Percentiles rank a stretch among this genome's conserved stretches.
Conservation (phyloP, 139 green algal species). For the Ostreobium quekettii region DNA sequence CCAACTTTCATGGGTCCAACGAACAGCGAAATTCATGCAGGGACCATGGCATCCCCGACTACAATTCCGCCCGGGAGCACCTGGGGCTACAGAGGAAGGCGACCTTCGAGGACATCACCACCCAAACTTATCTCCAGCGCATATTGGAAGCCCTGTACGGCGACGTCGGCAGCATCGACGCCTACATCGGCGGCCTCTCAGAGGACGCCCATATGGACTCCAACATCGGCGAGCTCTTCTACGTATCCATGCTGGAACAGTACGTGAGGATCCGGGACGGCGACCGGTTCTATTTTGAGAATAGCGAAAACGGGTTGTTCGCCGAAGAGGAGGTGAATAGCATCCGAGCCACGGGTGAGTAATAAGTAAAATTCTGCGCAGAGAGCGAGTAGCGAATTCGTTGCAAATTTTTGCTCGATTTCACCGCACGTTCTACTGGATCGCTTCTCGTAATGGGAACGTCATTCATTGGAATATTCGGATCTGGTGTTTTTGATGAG, state of each 20-base stretch:
- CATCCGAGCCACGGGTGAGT: constrained; percentile 19
- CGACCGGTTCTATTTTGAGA: constrained; percentile 35
- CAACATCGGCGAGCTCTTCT: constrained; percentile 26
- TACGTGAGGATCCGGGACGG: constrained; percentile 27
- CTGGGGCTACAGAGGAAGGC: constrained; percentile 2
- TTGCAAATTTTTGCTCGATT: not conserved
- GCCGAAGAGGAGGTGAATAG: constrained; percentile 18
- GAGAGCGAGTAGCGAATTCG: not conserved
- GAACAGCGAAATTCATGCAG: too few species aligned
- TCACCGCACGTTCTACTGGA: not conserved
- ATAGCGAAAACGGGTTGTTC: constrained; percentile 22
- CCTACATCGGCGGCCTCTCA: constrained; percentile 27
- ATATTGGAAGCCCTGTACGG: constrained; percentile 5
- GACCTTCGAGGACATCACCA: constrained; percentile 21
- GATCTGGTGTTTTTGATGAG: too few species aligned
- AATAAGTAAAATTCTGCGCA: too few species aligned
- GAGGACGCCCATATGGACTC: constrained; percentile 18
- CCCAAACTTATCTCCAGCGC: constrained; percentile 11
- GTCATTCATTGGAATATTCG: too few species aligned
- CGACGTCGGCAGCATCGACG: constrained; percentile 12
- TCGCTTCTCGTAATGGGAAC: too few species aligned
- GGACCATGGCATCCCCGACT: constrained; percentile 31
- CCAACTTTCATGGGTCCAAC: too few species aligned
- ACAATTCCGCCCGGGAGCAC: constrained; percentile 26
- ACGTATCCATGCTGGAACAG: constrained; percentile 27